These are phyloP conservation scores for Xylariomycetidae sp. DNA, from an alignment of 2,329 filamentous ascomycete species.

Conservation along the genomic window DNA sequence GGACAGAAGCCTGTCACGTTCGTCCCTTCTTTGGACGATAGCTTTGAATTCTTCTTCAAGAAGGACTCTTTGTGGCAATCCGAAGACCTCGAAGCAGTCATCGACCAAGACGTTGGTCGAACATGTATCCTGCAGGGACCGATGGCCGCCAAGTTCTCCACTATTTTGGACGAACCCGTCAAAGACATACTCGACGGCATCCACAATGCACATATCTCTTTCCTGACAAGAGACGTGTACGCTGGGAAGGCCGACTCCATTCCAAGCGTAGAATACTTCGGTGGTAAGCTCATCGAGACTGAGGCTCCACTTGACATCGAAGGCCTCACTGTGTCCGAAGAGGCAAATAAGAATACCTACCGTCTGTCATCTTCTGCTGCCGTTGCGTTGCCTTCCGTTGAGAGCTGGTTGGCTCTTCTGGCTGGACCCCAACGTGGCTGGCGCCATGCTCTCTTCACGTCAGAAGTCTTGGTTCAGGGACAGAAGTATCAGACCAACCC, in stretches of 20 bases:
- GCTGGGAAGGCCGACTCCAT: slow-evolving; percentile 66
- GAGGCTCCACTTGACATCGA: slow-evolving; percentile 75
- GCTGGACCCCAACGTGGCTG: slow-evolving; percentile 84
- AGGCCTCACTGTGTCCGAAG: slow-evolving; percentile 77
- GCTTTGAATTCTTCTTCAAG: slow-evolving; percentile 99
- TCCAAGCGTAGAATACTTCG: slow-evolving; percentile 90
- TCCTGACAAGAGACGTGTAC: slow-evolving; percentile 77
- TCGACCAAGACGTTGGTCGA: slow-evolving; percentile 90
- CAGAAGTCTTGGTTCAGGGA: slow-evolving; percentile 90
- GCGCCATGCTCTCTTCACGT: slow-evolving; percentile 90
- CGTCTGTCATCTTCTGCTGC: slow-evolving; percentile 73
- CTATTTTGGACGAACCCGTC: slow-evolving; percentile 84
- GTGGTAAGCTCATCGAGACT: slow-evolving; percentile 73
- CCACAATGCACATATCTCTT: slow-evolving; percentile 80
- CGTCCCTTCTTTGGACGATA: slow-evolving; percentile 90
- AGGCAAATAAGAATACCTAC: slow-evolving; percentile 76
- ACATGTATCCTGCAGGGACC: slow-evolving; percentile 96
- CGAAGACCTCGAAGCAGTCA: slow-evolving; percentile 92
- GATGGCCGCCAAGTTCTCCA: slow-evolving; percentile 87
- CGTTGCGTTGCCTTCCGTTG: slow-evolving; percentile 68
- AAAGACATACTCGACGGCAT: slow-evolving; percentile 91
- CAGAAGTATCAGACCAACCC: slow-evolving; percentile 98
- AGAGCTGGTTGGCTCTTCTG: slow-evolving; percentile 83
- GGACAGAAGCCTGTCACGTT: slow-evolving; percentile 97
- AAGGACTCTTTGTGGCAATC: slow-evolving; percentile 99